Base-by-base conservation (phyloP, 495 filamentous ascomycete species). In the Hamigera avellanea region DNA sequence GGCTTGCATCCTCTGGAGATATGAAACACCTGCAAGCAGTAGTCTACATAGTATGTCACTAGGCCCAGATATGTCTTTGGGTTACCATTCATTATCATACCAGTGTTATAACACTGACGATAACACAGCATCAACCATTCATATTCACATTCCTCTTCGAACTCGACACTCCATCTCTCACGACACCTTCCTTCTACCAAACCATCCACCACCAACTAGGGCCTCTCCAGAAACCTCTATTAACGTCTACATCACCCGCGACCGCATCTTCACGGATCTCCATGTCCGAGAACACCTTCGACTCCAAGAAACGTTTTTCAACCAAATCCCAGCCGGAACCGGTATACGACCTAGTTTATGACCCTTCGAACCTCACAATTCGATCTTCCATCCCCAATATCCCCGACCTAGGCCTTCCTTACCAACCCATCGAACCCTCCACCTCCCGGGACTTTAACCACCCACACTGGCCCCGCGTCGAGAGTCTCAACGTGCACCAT, bases 301-400 rank as follows among this genome's bases (percentile, higher is more conserved):
- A 59, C 19, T 38, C 48, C 27, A 59, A 36, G 36, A 50, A 44
- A 35, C 49, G 44, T 9, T 57, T 51, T 44, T 43, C 48, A 6
- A 19, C 44, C 18, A 52, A 42, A 18, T 43, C 39, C 36, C 48
- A 73, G 53, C 56, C 76, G 18, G 80, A 73, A 53, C 56, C 77
- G 17, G 80, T 94, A 21, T 86, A 81, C 56, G 84, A 95, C 54
- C 69, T 96, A 3, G 71, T 95, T 43, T 94, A 80, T 62, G 91
- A 98, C 48, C 80, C 86, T 0, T 58, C 64, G 28, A 74, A 76
- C 4, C 57, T 91, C 26, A 87, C 80, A 0, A 64, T 93, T 10
- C 83, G 84, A 45, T 83, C 83, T 18, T 87, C 80, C 2, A 80
- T 98, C 33, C 91, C 89, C 18, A 93, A 87, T 48, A 95, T 98